phyloP scores from a whole-genome alignment of 163 green algal genomes.

The Chlamydomonas reinhardtii region DNA sequence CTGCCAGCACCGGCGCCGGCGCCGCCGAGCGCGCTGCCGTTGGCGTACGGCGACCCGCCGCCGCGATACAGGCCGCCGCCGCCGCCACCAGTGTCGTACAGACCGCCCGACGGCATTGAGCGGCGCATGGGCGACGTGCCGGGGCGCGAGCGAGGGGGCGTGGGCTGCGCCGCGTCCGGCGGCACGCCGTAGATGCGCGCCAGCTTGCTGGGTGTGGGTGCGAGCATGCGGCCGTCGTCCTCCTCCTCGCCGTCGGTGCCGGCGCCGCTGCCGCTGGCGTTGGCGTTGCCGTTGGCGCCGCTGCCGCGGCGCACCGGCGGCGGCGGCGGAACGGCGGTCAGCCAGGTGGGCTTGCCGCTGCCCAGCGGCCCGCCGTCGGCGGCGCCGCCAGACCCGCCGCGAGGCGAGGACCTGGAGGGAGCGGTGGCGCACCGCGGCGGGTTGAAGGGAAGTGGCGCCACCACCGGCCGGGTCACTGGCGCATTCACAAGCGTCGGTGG shows the following conservation, averaged over 20 bases:
- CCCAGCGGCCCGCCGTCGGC: constrained; percentile 14
- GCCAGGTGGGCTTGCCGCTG: constrained; percentile 31
- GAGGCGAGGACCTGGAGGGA: neutral
- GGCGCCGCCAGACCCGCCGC: neutral
- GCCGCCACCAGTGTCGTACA: too few relatives aligned
- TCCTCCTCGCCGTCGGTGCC: neutral
- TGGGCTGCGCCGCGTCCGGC: neutral
- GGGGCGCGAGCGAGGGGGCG: too few relatives aligned
- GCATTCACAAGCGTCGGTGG: neutral
- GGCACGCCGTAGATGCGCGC: neutral
- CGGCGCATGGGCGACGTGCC: too few relatives aligned
- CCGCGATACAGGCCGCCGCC: neutral
- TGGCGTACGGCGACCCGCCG: neutral
- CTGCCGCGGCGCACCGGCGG: neutral
- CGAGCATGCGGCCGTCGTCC: neutral
- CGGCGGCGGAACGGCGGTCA: constrained; percentile 34
- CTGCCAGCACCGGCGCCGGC: neutral
- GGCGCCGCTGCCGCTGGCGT: neutral
- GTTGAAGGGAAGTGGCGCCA: neutral
- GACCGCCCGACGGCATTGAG: too few relatives aligned
- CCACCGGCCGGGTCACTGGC: neutral
- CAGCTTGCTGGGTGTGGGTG: neutral
- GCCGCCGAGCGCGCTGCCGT: neutral
- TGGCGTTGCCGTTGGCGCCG: neutral
- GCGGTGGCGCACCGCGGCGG: constrained; percentile 12